Conservation (phyloP, 2,329 filamentous ascomycete species). For the Thermothelomyces thermophilus region DNA sequence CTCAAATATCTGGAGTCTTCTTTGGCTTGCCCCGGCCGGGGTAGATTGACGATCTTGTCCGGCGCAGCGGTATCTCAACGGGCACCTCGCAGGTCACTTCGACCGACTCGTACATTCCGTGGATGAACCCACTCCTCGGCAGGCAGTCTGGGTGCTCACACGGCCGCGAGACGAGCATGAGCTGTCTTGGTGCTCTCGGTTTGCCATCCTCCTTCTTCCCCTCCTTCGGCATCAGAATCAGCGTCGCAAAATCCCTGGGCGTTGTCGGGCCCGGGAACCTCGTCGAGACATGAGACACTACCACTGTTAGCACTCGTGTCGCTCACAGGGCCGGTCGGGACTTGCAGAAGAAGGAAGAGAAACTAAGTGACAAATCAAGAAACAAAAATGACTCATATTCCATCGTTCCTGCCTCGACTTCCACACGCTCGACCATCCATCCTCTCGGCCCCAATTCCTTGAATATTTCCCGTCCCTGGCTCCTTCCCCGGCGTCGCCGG, state of each 20-base stretch:
- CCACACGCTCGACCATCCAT: constrained; percentile 59
- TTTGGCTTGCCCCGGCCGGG: constrained; percentile 31
- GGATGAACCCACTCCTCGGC: constrained; percentile 64
- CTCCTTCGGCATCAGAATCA: constrained; percentile 47
- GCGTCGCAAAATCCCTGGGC: constrained; percentile 78
- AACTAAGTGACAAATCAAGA: neutral
- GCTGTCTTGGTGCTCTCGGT: constrained; percentile 57
- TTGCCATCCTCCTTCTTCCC: constrained; percentile 17
- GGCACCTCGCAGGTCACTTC: constrained; percentile 85
- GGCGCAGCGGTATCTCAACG: constrained; percentile 39
- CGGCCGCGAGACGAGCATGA: constrained; percentile 82
- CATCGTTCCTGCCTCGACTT: constrained; percentile 52
- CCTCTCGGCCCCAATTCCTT: constrained; percentile 79
- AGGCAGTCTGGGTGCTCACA: constrained; percentile 70
- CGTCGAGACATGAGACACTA: constrained; percentile 78
- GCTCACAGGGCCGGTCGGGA: neutral
- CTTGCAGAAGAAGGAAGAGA: neutral
- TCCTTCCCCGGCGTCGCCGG: constrained; percentile 36
- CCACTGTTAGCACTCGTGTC: neutral
- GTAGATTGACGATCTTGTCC: constrained; percentile 40
- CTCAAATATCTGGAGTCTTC: neutral
- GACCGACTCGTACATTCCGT: constrained; percentile 84
- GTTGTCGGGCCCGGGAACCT: constrained; percentile 86
- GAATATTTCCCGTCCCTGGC: constrained; percentile 66
- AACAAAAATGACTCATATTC: constrained; percentile 7